Evolutionary conservation across 768 basidiomycete genomes (phyloP).

Genomic region (Wakefieldia striispora): DNA sequence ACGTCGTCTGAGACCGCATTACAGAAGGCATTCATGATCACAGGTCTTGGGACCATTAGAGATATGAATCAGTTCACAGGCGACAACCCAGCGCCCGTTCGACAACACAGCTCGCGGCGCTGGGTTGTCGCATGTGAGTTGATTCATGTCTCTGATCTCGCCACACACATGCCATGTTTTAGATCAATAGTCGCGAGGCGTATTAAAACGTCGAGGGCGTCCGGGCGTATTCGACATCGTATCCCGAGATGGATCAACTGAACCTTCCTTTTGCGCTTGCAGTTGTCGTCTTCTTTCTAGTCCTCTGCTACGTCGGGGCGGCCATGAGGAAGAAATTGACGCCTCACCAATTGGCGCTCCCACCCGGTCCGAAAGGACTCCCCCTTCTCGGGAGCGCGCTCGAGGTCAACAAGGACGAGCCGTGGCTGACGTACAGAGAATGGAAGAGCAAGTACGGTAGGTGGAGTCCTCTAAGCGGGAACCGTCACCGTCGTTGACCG

Average conservation of each 20-base stretch:
- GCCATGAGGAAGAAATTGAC: constrained; percentile 6
- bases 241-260: constrained; percentile 6
- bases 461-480: not conserved
- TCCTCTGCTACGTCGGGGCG: not conserved
- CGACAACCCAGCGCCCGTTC: too few species aligned
- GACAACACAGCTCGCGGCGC: too few species aligned
- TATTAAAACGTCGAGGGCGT: too few species aligned
- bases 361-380: constrained; percentile 30
- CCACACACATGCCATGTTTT: too few species aligned
- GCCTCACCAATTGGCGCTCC: constrained; percentile 19
- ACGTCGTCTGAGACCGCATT: constrained; percentile 5
- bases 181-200: too few species aligned
- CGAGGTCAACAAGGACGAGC: constrained; percentile 22
- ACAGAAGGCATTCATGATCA: not conserved
- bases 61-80: too few species aligned
- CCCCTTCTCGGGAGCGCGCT: constrained; percentile 27
- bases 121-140: too few species aligned
- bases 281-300: not conserved
- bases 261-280: not conserved
- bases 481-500: not conserved
- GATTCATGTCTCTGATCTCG: too few species aligned
- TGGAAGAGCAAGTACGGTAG: constrained; percentile 33
- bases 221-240: not conserved
- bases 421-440: constrained; percentile 32
- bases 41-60: too few species aligned